Percentiles rank a stretch among this genome's conserved stretches.
Evolutionary conservation across 2,329 filamentous ascomycete species (phyloP).

Genomic region (Westerdykella aurantiaca): DNA sequence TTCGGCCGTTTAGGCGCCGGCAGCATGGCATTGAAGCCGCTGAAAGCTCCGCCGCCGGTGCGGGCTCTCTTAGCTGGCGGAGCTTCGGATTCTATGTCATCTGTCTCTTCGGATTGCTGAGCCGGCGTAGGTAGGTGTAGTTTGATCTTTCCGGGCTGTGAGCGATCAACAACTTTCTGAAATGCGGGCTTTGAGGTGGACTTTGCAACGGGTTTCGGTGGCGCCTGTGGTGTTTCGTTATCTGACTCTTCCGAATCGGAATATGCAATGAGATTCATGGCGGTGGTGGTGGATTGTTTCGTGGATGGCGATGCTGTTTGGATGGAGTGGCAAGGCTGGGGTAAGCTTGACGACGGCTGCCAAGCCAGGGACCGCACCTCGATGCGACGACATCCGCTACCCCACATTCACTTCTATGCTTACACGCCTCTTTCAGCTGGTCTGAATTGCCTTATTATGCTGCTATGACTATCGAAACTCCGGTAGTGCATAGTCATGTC

Average conservation of each 20-base stretch:
- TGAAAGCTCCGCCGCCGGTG: constrained; percentile 60
- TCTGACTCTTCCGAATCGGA: constrained; percentile 70
- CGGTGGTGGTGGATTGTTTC: constrained; percentile 8
- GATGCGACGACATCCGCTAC: constrained; percentile 1
- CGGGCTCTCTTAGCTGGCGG: constrained; percentile 64
- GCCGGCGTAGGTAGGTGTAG: constrained; percentile 64
- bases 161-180: constrained; percentile 74
- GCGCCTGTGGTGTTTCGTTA: constrained; percentile 43
- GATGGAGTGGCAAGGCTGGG: neutral
- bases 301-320: neutral
- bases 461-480: constrained; percentile 11
- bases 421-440: constrained; percentile 27
- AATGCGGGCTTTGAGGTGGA: constrained; percentile 54
- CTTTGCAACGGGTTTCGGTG: constrained; percentile 38
- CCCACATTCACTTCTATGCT: constrained; percentile 4
- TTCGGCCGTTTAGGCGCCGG: constrained; percentile 68
- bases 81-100: constrained; percentile 39
- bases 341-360: neutral
- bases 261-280: constrained; percentile 76
- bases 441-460: constrained; percentile 18
- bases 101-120: constrained; percentile 33
- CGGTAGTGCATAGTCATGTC: constrained; percentile 31
- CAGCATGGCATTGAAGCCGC: constrained; percentile 79
- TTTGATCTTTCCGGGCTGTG: constrained; percentile 76
- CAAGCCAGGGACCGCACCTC: neutral